phyloP scores from a whole-genome alignment of 345 rosid genomes.

The Dipteronia sinensis region DNA sequence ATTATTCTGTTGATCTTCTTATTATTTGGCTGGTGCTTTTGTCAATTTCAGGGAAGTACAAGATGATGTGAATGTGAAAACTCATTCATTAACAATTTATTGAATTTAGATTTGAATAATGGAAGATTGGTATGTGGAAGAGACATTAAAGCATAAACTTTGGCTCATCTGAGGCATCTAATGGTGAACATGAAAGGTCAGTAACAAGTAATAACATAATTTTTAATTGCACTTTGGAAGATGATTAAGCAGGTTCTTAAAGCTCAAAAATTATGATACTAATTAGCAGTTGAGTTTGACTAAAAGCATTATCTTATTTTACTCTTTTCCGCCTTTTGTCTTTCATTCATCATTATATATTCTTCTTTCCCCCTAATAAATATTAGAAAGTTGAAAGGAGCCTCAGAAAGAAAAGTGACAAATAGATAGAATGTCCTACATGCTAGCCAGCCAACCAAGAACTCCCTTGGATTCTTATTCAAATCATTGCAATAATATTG shows the following conservation, averaged over 20 bases:
- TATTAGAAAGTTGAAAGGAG: not conserved
- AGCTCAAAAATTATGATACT: not conserved
- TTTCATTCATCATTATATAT: not conserved
- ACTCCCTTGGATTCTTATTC: conserved; percentile 16
- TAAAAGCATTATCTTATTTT: not conserved
- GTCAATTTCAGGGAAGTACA: not conserved
- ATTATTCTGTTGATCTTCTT: not conserved
- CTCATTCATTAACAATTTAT: not conserved
- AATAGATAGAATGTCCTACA: not conserved
- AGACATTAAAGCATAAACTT: not conserved
- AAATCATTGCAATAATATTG: not conserved
- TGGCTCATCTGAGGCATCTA: not conserved
- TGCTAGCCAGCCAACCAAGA: not conserved
- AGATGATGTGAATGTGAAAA: not conserved
- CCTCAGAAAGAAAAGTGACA: not conserved
- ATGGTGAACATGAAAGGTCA: not conserved
- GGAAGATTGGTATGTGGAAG: not conserved
- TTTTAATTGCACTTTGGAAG: not conserved
- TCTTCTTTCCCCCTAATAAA: not conserved
- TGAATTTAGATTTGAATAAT: not conserved
- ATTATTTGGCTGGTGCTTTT: not conserved
- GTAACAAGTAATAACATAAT: not conserved
- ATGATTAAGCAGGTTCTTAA: not conserved
- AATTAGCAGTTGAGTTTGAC: not conserved
- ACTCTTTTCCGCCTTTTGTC: not conserved